These are phyloP conservation scores for Chondrus crispus DNA, from an alignment of 23 red algal species.

Conservation along the genomic window DNA sequence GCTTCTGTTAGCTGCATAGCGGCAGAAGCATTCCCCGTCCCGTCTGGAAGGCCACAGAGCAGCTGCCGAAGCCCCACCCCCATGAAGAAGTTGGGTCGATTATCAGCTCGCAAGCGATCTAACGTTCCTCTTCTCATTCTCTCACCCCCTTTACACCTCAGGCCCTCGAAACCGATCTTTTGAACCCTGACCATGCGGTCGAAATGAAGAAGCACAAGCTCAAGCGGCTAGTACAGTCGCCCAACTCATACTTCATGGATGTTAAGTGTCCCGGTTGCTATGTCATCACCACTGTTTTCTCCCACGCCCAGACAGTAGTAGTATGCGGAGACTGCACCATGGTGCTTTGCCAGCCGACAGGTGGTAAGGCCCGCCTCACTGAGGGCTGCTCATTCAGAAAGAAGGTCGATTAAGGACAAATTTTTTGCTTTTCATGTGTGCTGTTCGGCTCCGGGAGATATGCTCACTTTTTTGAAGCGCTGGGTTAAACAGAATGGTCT, in stretches of 20 bases:
- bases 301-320: slow-evolving; percentile 95
- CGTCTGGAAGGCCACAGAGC: no score
- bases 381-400: slow-evolving; percentile 94
- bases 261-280: slow-evolving; percentile 98
- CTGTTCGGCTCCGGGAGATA: no score
- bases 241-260: slow-evolving; percentile 99
- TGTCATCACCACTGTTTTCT: slow-evolving; percentile 94
- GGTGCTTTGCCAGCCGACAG: slow-evolving; percentile 93
- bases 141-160: not conserved
- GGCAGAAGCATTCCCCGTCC: no score
- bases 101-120: no score
- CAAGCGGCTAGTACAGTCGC: slow-evolving; percentile 89
- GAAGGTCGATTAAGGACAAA: slow-evolving; percentile 73
- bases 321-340: slow-evolving; percentile 90
- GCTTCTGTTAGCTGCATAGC: no score
- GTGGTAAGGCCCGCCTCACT: slow-evolving; percentile 85
- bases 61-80: no score
- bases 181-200: slow-evolving; percentile 89
- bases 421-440: no score
- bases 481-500: no score
- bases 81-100: no score
- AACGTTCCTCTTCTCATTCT: no score
- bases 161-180: slow-evolving; percentile 84
- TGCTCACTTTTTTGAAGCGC: no score
- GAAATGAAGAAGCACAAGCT: slow-evolving; percentile 95